Percentiles rank a stretch among this genome's conserved stretches.
Evolutionary conservation across 1,139 yeast genomes (phyloP).

Genomic region (Casaregolazyma suthepensis): DNA sequence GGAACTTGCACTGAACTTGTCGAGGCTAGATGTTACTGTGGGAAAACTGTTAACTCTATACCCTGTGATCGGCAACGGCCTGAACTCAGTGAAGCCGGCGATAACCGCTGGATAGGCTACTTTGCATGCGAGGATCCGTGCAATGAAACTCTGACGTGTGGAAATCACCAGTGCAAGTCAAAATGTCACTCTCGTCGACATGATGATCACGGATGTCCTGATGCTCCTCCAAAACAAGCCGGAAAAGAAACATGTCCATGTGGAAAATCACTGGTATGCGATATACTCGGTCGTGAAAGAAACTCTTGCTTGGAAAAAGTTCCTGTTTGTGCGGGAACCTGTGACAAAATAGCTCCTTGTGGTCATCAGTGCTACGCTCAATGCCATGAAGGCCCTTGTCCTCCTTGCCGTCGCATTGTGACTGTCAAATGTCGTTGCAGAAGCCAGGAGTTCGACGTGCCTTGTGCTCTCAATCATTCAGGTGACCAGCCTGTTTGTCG

Average conservation of each 20-base stretch:
- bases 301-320: conserved; percentile 55
- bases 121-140: conserved; percentile 53
- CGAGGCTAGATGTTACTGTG: conserved; percentile 66
- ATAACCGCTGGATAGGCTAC: conserved; percentile 53
- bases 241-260: conserved; percentile 65
- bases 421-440: conserved; percentile 50
- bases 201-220: conserved; percentile 49
- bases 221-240: conserved; percentile 43
- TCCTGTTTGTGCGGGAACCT: conserved; percentile 61
- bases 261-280: conserved; percentile 48
- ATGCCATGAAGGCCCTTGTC: conserved; percentile 77
- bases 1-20: conserved; percentile 55
- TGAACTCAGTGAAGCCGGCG: conserved; percentile 17
- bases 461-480: conserved; percentile 52
- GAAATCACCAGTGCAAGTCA: conserved; percentile 53
- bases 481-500: conserved; percentile 57
- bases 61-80: conserved; percentile 23
- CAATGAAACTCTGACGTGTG: conserved; percentile 55
- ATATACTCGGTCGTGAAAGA: conserved; percentile 42
- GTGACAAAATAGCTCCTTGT: conserved; percentile 60
- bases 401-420: conserved; percentile 47
- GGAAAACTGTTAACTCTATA: conserved; percentile 36
- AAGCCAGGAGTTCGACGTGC: conserved; percentile 46
- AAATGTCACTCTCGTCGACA: conserved; percentile 51
- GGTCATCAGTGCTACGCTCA: conserved; percentile 62